Base-by-base conservation (phyloP, 2,329 filamentous ascomycete species). In the Ascochyta lentis region DNA sequence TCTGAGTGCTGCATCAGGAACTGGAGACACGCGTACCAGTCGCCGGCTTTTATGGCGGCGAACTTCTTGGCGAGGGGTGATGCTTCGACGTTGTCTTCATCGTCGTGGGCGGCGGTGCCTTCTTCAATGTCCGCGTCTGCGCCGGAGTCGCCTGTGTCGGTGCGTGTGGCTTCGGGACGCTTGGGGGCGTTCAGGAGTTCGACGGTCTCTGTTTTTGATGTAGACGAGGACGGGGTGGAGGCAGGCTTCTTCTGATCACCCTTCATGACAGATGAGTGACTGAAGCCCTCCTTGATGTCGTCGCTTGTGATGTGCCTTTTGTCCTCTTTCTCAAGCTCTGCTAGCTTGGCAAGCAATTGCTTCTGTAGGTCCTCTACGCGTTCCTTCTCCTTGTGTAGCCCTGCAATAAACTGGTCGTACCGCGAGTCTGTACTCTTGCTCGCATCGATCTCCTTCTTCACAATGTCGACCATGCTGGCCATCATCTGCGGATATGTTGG, bases 401-500 rank as follows among this genome's bases (percentile, higher is more conserved):
- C 94, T 43, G 84, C 83, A 26, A 96, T 81, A 80, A 96, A 97
- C 48, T 84, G 88, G 43, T 84, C 81, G 72, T 90, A 92, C 46
- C 90, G 80, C 43, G 75, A 85, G 19, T 84, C 82, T 0, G 84
- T 82, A 58, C 89, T 86, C 76, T 89, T 89, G 19, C 75, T 71
- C 71, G 92, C 90, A 52, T 93, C 90, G 33, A 96, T 82, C 46
- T 89, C 86, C 63, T 91, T 87, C 77, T 96, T 97, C 38, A 98
- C 92, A 76, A 96, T 90, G 69, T 99, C 95, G 19, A 98, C 84
- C 67, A 99, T 78, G n/a, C 89, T 87, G n/a, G 91, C 91, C 89
- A 99, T 93, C 95, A 99, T 99, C 81, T 96, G 92, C 35, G 92
- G 95, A 73, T 96, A 99, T 13, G 88, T 89, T 0, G 91, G 91